Evolutionary conservation across 257 asterid species (phyloP).

Genomic region (Solanum etuberosum): DNA sequence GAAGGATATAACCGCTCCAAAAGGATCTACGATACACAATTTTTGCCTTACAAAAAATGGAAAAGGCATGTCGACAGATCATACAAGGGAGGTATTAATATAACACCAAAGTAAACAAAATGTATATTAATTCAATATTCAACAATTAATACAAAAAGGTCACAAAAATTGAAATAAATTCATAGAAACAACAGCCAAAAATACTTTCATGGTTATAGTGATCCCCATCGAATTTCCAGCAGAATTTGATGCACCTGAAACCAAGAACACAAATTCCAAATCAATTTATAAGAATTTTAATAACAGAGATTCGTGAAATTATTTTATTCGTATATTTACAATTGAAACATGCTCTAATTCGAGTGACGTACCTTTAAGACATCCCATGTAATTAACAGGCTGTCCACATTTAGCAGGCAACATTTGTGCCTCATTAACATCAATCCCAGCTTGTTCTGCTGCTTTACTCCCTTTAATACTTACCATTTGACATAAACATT

Average conservation of each 20-base stretch:
- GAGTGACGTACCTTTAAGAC: conserved; percentile 38
- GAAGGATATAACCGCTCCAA: not conserved
- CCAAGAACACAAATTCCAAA: not conserved
- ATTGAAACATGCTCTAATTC: not conserved
- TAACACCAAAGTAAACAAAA: not conserved
- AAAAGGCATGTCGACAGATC: not conserved
- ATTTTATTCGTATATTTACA: not conserved
- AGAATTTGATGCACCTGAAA: conserved; percentile 15
- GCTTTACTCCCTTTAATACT: conserved; percentile 52
- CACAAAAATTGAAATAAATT: not conserved
- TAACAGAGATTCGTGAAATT: not conserved
- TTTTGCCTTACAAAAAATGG: not conserved
- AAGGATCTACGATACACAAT: not conserved
- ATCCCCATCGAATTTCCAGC: not conserved
- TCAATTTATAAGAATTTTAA: not conserved
- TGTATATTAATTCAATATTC: not conserved
- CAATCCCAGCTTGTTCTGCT: conserved; percentile 60
- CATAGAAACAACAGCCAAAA: conserved; percentile 4
- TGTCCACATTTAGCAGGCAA: conserved; percentile 77
- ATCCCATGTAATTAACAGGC: conserved; percentile 69
- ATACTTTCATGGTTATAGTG: not conserved
- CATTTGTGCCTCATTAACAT: conserved; percentile 50
- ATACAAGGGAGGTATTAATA: not conserved
- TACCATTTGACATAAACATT: conserved; percentile 61
- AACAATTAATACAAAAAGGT: not conserved